Conservation (phyloP, 495 filamentous ascomycete species). For the Xylaria telfairii region DNA sequence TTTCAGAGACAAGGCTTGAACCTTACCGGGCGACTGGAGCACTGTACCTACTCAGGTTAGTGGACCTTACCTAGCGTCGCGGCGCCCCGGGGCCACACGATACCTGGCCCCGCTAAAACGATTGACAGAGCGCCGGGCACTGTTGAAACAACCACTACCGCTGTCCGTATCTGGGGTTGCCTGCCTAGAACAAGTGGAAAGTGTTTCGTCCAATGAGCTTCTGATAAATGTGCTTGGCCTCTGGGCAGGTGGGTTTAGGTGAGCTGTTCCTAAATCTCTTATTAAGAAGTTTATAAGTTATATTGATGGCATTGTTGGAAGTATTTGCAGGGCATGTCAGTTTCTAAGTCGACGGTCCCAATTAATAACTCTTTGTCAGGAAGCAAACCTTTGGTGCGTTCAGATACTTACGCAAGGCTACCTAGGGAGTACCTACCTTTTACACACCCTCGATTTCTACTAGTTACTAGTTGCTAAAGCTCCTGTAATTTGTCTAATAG, state of each 20-base stretch:
- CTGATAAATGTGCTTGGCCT: neutral
- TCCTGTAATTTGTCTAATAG: neutral
- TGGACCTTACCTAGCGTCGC: neutral
- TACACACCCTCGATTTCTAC: neutral
- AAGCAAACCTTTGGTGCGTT: neutral
- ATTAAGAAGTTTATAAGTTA: too few species aligned
- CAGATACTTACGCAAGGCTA: neutral
- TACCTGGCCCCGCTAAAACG: constrained; percentile 6
- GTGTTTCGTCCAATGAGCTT: neutral
- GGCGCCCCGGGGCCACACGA: neutral
- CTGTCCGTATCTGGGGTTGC: neutral
- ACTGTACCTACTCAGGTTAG: neutral
- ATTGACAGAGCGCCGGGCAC: constrained; percentile 5
- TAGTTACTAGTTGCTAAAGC: neutral
- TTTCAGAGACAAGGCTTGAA: constrained; percentile 4
- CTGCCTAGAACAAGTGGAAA: neutral
- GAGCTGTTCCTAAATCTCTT: too few species aligned
- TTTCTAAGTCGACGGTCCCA: too few species aligned
- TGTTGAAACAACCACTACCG: neutral
- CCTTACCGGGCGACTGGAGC: constrained; percentile 10
- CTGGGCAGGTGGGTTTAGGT: too few species aligned
- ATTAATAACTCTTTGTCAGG: too few species aligned
- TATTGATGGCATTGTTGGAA: neutral
- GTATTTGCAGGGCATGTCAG: neutral
- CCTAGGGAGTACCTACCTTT: too few species aligned